These are phyloP conservation scores for Xylariales sp. DNA, from an alignment of 2,329 filamentous ascomycete genomes.

Conservation along the genomic window DNA sequence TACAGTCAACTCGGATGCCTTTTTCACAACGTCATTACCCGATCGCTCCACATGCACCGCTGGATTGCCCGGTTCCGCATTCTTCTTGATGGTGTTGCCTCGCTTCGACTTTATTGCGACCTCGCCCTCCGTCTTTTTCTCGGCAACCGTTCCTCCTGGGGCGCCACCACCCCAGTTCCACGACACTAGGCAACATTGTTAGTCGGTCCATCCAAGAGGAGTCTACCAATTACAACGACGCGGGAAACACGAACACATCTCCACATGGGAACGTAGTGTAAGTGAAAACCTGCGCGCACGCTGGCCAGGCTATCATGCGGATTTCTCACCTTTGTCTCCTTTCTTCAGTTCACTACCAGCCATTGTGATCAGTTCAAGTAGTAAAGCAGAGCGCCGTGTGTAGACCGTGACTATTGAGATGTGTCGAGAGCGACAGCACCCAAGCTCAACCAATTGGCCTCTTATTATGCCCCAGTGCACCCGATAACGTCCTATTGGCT, in stretches of 20 bases:
- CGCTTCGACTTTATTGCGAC: constrained; percentile 55
- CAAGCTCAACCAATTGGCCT: too few relatives aligned
- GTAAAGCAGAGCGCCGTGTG: too few relatives aligned
- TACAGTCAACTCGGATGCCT: constrained; percentile 54
- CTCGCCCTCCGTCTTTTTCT: constrained; percentile 58
- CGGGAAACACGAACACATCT: too few relatives aligned
- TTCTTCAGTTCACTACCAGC: constrained; percentile 7
- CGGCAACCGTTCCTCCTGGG: constrained; percentile 53
- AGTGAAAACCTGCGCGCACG: not conserved
- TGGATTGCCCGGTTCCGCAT: constrained; percentile 54
- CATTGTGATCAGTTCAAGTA: constrained; percentile 5
- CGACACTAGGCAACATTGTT: constrained; percentile 43
- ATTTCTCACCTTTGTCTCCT: constrained; percentile 10
- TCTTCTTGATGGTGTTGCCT: constrained; percentile 62
- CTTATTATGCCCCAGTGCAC: too few relatives aligned
- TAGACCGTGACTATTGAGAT: too few relatives aligned
- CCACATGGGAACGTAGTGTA: too few relatives aligned
- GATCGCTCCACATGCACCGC: constrained; percentile 54
- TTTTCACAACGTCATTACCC: constrained; percentile 63
- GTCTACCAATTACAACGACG: not conserved
- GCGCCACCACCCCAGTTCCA: constrained; percentile 56
- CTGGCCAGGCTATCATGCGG: not conserved
- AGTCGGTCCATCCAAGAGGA: not conserved
- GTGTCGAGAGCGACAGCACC: too few relatives aligned
- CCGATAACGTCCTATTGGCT: too few relatives aligned